Percentiles rank a stretch among this genome's conserved stretches.
Evolutionary conservation across 2,329 filamentous ascomycete genomes (phyloP).

Genomic region (Penicillium griseofulvum): DNA sequence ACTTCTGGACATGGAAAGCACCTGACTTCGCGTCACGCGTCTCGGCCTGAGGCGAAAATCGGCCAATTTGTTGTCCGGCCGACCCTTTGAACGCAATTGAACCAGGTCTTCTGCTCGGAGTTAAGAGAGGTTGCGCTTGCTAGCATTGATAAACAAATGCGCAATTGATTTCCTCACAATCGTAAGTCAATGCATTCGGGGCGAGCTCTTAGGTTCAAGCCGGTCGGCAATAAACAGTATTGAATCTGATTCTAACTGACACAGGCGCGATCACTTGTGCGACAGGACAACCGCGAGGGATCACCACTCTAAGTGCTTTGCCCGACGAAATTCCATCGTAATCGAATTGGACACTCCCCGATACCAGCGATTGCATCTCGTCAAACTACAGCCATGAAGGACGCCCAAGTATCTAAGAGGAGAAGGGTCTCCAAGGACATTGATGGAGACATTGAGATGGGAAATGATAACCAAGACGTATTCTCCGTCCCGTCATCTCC

Average conservation of each 20-base stretch:
- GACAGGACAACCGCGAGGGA: neutral
- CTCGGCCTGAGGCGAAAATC: constrained; percentile 29
- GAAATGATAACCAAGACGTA: constrained; percentile 15
- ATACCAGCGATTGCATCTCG: neutral
- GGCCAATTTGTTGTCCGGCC: constrained; percentile 20
- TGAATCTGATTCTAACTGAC: neutral
- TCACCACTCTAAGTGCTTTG: neutral
- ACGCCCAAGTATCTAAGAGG: constrained; percentile 36
- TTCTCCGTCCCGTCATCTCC: constrained; percentile 17
- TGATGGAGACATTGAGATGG: constrained; percentile 35
- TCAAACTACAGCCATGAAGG: constrained; percentile 28
- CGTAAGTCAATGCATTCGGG: neutral
- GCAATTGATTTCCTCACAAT: neutral
- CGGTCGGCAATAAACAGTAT: constrained; percentile 1
- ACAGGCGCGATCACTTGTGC: constrained; percentile 1
- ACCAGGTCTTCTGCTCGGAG: neutral
- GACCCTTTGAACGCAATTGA: constrained; percentile 1
- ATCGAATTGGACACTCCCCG: neutral
- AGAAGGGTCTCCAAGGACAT: constrained; percentile 36
- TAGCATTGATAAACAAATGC: neutral
- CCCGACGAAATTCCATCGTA: neutral
- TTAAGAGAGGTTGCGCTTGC: neutral
- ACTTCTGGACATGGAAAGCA: constrained; percentile 12
- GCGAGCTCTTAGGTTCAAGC: constrained; percentile 5
- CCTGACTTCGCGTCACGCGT: constrained; percentile 34